Percentiles rank a stretch among this genome's conserved stretches.
Evolutionary conservation across 352 stramenopile species (phyloP).

Genomic region (Phytopythium cucurbitacearum): DNA sequence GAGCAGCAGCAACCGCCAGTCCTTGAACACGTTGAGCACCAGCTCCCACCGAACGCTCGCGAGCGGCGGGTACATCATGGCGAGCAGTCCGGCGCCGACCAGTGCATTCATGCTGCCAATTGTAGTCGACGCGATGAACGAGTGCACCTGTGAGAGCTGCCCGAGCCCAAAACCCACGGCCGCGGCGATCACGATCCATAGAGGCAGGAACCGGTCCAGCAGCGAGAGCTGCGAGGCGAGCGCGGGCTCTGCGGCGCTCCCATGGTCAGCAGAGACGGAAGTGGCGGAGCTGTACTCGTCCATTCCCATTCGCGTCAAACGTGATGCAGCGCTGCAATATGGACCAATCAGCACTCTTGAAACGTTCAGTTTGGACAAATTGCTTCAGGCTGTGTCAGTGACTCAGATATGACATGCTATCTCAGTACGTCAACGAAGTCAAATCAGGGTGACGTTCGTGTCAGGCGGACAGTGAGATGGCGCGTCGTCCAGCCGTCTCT

Average conservation of each 20-base stretch:
- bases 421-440: too few relatives aligned
- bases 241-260: neutral
- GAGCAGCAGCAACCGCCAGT: slow-evolving; percentile 46
- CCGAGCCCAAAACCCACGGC: slow-evolving; percentile 34
- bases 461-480: too few relatives aligned
- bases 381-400: too few relatives aligned
- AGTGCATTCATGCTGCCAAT: slow-evolving; percentile 45
- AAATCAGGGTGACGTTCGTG: too few relatives aligned
- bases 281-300: too few relatives aligned
- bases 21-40: slow-evolving; percentile 29
- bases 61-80: slow-evolving; percentile 65
- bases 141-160: slow-evolving; percentile 31
- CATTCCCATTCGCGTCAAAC: too few relatives aligned
- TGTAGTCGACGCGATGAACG: slow-evolving; percentile 41
- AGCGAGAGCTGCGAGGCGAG: slow-evolving; percentile 22
- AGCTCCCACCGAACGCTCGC: slow-evolving; percentile 53
- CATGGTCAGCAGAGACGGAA: too few relatives aligned
- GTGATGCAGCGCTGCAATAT: too few relatives aligned
- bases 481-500: too few relatives aligned
- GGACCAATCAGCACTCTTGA: too few relatives aligned
- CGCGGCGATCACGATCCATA: slow-evolving; percentile 56
- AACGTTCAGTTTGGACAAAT: too few relatives aligned
- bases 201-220: slow-evolving; percentile 51
- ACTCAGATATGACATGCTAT: too few relatives aligned
- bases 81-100: slow-evolving; percentile 41